Conservation (phyloP, 1,139 yeast genomes). For the Petasospora fabianii region DNA sequence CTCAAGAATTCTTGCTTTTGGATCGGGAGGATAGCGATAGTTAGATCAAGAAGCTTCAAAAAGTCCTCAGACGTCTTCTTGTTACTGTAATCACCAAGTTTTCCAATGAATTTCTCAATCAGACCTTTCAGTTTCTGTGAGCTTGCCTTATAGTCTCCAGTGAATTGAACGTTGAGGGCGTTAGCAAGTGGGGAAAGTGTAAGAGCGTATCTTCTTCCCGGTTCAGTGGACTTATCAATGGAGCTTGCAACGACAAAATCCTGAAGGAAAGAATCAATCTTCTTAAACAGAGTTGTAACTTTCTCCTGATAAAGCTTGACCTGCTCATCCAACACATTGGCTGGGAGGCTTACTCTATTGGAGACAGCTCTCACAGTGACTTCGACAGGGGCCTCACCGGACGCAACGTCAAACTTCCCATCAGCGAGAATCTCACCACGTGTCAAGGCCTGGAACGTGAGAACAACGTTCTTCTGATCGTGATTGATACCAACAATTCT, state of each 20-base stretch:
- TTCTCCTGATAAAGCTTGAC: conserved; percentile 31
- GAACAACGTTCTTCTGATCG: conserved; percentile 41
- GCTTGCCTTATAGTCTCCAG: conserved; percentile 27
- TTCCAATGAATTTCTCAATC: conserved; percentile 22
- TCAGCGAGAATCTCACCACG: conserved; percentile 38
- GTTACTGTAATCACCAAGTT: conserved; percentile 14
- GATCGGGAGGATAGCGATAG: conserved; percentile 55
- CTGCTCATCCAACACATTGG: conserved; percentile 24
- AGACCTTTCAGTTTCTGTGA: conserved; percentile 27
- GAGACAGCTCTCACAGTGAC: conserved; percentile 32
- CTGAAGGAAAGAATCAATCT: conserved; percentile 41
- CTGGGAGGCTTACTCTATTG: conserved; percentile 16
- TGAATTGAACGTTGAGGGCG: conserved; percentile 50
- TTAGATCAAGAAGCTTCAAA: conserved; percentile 47
- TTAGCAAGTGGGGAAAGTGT: conserved; percentile 61
- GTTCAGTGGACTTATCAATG: conserved; percentile 21
- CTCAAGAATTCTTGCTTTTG: conserved; percentile 44
- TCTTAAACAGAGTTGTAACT: conserved; percentile 34
- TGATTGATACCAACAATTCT: conserved; percentile 48
- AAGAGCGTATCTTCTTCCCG: conserved; percentile 35
- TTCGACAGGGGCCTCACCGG: conserved; percentile 21
- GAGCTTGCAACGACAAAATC: conserved; percentile 37
- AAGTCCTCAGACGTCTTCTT: conserved; percentile 25
- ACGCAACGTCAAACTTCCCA: background rate
- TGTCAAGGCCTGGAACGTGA: conserved; percentile 53